Percentiles rank a stretch among this genome's conserved stretches.
Evolutionary conservation across 116 monocot genomes (phyloP).

Genomic region (Dioscorea cayenensis): DNA sequence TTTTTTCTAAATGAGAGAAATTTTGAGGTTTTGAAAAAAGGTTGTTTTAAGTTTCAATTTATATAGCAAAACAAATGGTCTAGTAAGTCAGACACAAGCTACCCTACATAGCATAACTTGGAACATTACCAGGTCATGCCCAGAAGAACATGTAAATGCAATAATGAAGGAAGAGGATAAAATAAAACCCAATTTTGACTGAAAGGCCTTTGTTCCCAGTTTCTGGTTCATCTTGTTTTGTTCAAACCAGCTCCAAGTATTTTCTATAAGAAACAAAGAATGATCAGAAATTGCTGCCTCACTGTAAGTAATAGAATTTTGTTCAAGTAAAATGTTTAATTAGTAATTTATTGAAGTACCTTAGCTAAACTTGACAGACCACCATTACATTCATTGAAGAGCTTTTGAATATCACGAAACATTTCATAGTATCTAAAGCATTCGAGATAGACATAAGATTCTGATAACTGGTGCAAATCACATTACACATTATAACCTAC

Average conservation of each 20-base stretch:
- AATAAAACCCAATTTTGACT: slow-evolving; percentile 71
- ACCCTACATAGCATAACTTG: too few species aligned
- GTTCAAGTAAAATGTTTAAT: too few species aligned
- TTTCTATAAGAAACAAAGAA: slow-evolving; percentile 41
- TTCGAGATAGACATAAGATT: too few species aligned
- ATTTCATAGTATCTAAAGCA: too few species aligned
- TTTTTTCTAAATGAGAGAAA: too few species aligned
- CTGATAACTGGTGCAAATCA: slow-evolving; percentile 75
- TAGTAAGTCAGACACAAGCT: too few species aligned
- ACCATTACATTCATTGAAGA: slow-evolving; percentile 71
- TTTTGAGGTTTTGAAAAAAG: too few species aligned
- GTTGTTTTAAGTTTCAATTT: too few species aligned
- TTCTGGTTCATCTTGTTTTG: slow-evolving; percentile 93
- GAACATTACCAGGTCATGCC: too few species aligned
- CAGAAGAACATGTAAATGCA: too few species aligned
- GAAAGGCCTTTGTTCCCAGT: slow-evolving; percentile 93
- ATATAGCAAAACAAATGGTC: too few species aligned
- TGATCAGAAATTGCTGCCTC: background rate
- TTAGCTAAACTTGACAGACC: slow-evolving; percentile 81
- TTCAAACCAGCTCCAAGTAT: slow-evolving; percentile 91
- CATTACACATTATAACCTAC: slow-evolving; percentile 94
- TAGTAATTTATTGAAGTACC: slow-evolving; percentile 24
- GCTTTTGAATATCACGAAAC: slow-evolving; percentile 78
- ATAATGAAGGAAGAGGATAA: background rate
- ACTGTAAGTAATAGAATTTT: background rate